Evolutionary conservation across 116 monocot species (phyloP), one percentile per base, ranked within the genome.

Genomic region (Dioscorea cayenensis): DNA sequence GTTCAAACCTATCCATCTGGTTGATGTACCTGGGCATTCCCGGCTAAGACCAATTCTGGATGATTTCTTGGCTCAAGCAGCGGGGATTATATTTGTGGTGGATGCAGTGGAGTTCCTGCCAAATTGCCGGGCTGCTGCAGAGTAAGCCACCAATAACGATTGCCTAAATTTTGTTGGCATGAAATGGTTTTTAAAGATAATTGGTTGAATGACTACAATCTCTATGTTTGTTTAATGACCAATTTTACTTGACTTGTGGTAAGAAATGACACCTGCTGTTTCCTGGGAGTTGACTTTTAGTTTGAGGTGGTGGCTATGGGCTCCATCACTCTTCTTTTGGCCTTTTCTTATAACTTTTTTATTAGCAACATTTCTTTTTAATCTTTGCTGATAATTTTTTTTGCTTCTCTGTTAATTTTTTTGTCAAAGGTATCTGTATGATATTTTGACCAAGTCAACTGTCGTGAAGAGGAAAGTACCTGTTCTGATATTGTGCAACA

Each of bases 11-110:
- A 88, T 92, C n/a, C 90, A 73, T 69, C 70, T 92, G 50, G 83
- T 92, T 79, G 96, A 96, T 84, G 90, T 96, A 67, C 92, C 96
- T 68, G 96, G 92, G 19, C 96, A 96, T 86, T 84, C 87, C 43
- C 86, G 92, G 60, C 92, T 92, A 21, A 79, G 86, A 66, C 75
- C 88, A 0, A 92, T 92, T 77, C 85, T 96, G 71, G 96, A 96
- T 67, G 92, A 88, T 21, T 86, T 79, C 79, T 84, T 96, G 72
- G 84, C 88, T 75, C 86, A 83, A 71, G 80, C 96, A 48, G 92
- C 96, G 64, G 86, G 92, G 11, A 72, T 97, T 67, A 73, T 97
- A 52, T 97, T 90, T 83, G 84, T 92, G 77, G 90, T 97, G 22
- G 96, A 97, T 88, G 87, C 92, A 60, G 76, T 92, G 65, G 96